Evolutionary conservation across 1,139 yeast genomes (phyloP).

Genomic region (Meyerozyma athensensis): DNA sequence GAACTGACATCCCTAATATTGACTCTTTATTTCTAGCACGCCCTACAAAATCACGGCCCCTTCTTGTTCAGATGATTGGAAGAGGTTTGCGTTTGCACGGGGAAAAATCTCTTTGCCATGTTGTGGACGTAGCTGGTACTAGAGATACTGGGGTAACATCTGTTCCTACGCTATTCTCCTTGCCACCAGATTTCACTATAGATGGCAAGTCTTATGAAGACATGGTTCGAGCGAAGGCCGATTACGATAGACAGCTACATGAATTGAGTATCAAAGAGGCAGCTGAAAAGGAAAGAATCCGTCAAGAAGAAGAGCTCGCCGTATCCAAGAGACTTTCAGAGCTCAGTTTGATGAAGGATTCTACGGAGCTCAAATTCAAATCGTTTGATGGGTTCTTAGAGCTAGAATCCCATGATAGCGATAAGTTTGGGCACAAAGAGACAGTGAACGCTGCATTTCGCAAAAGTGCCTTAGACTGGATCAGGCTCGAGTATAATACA

Average conservation of each 20-base stretch:
- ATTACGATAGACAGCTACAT: slow-evolving; percentile 13
- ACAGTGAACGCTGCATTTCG: slow-evolving; percentile 14
- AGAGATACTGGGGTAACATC: slow-evolving; percentile 55
- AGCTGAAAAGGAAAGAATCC: slow-evolving; percentile 9
- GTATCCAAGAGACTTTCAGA: slow-evolving; percentile 12
- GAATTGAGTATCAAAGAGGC: slow-evolving; percentile 13
- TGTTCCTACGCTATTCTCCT: slow-evolving; percentile 53
- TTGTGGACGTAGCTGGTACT: slow-evolving; percentile 73
- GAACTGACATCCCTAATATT: slow-evolving; percentile 89
- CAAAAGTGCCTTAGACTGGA: slow-evolving; percentile 20
- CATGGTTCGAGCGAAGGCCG: slow-evolving; percentile 21
- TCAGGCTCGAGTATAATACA: slow-evolving; percentile 23
- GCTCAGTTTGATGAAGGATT: slow-evolving; percentile 11
- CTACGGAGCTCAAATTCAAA: slow-evolving; percentile 17
- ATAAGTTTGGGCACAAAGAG: slow-evolving; percentile 11
- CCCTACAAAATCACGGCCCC: slow-evolving; percentile 72
- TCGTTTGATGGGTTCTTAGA: slow-evolving; percentile 33
- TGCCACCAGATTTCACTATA: slow-evolving; percentile 26
- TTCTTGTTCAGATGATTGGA: slow-evolving; percentile 86
- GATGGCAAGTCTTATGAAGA: slow-evolving; percentile 30
- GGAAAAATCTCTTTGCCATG: slow-evolving; percentile 63
- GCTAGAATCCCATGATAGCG: slow-evolving; percentile 14
- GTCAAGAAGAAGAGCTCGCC: slow-evolving; percentile 12
- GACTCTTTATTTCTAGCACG: slow-evolving; percentile 77
- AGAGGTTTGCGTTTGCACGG: slow-evolving; percentile 70